Percentiles rank a stretch among this genome's conserved stretches.
Evolutionary conservation across 306 rosid species (phyloP).

Genomic region (Malus orientalis): DNA sequence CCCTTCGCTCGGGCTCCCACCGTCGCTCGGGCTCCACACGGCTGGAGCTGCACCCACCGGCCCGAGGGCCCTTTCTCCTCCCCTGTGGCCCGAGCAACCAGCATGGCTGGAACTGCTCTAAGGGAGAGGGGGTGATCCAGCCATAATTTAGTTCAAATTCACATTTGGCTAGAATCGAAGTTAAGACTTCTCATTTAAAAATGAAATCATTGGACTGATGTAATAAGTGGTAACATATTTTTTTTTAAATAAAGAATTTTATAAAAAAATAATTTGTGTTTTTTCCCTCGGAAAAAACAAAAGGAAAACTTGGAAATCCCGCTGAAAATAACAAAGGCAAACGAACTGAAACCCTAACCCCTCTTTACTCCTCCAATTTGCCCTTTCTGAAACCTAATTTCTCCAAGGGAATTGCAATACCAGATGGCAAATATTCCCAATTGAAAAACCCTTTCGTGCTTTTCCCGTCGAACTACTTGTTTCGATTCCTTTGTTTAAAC

Average conservation of each 20-base stretch:
- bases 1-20: too few species aligned
- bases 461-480: neutral
- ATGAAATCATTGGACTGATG: too few species aligned
- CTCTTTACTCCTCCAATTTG: neutral
- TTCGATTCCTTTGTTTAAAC: neutral
- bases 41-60: too few species aligned
- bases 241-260: too few species aligned
- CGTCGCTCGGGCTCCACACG: too few species aligned
- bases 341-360: conserved; percentile 11
- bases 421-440: neutral
- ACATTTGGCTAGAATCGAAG: rapidly evolving
- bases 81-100: too few species aligned
- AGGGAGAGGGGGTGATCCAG: too few species aligned
- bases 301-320: neutral
- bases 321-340: neutral
- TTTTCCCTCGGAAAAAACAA: neutral
- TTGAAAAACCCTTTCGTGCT: conserved; percentile 19
- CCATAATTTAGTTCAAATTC: too few species aligned
- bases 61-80: too few species aligned
- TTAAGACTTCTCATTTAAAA: too few species aligned
- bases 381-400: neutral
- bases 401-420: neutral
- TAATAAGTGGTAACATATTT: too few species aligned
- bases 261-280: neutral
- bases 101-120: too few species aligned